phyloP scores from a whole-genome alignment of 2,329 filamentous ascomycete genomes.

The Curvularia sp. region DNA sequence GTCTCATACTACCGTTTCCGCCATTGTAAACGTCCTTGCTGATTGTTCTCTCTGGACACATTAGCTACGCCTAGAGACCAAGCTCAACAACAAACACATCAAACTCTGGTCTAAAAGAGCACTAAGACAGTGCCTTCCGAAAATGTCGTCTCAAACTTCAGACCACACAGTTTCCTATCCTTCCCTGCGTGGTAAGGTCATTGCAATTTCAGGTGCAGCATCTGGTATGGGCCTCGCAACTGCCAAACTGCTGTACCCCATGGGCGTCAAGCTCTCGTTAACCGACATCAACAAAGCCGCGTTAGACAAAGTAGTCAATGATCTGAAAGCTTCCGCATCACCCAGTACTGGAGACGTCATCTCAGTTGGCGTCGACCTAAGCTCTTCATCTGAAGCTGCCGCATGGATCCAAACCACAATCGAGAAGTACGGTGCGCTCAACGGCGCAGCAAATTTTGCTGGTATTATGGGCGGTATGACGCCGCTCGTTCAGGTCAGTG shows the following conservation, averaged over 20 bases:
- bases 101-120: not conserved
- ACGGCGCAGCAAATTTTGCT: conserved; percentile 53
- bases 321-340: not conserved
- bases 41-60: not conserved
- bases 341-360: not conserved
- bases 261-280: conserved; percentile 45
- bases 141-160: not conserved
- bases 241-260: conserved; percentile 53
- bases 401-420: conserved; percentile 48
- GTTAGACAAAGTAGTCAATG: not conserved
- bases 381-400: conserved; percentile 43
- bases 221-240: conserved; percentile 57
- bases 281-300: conserved; percentile 50
- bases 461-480: conserved; percentile 25
- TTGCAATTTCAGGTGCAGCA: conserved; percentile 25
- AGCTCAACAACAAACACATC: not conserved
- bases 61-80: not conserved
- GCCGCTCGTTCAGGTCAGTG: conserved; percentile 11
- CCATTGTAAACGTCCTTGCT: not conserved
- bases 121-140: not conserved
- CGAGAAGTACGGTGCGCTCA: conserved; percentile 44
- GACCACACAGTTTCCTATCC: not conserved
- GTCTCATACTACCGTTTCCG: not conserved
- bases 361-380: not conserved
- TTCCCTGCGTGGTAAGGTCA: not conserved